These are phyloP conservation scores for Avena sativa DNA, from an alignment of 176 grass and related monocot species.

Conservation along the genomic window DNA sequence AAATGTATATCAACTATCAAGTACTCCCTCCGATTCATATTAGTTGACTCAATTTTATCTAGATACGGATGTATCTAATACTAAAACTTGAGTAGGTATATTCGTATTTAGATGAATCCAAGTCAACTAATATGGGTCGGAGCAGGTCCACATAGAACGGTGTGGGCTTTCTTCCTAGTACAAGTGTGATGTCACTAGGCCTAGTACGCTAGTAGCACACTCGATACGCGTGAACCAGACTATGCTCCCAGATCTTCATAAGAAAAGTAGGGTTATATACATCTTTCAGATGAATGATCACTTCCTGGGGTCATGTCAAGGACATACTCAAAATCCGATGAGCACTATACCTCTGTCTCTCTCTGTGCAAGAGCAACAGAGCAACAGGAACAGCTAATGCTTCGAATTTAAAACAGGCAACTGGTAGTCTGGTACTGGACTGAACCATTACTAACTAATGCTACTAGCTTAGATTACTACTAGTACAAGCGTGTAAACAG, in stretches of 20 bases:
- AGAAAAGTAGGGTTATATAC: background rate
- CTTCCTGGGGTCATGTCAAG: conserved; percentile 25
- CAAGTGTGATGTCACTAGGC: conserved; percentile 52
- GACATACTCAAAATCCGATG: conserved; percentile 12
- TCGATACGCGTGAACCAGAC: conserved; percentile 48
- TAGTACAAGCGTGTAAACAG: conserved; percentile 53
- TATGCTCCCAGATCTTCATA: conserved; percentile 32
- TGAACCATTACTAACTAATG: conserved; percentile 25
- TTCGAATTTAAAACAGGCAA: conserved; percentile 44
- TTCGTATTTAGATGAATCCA: no score
- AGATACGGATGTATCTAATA: no score
- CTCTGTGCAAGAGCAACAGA: conserved; percentile 7
- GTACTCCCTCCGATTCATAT: no score
- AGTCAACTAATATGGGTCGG: no score
- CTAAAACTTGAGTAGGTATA: no score
- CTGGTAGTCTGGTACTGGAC: conserved; percentile 35
- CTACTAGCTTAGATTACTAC: conserved; percentile 33
- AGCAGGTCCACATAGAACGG: background rate
- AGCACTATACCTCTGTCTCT: background rate
- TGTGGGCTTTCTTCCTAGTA: conserved; percentile 36
- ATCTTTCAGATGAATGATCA: conserved; percentile 17
- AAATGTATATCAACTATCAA: no score
- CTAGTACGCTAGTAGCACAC: conserved; percentile 42
- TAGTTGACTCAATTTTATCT: no score
- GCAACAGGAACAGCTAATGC: conserved; percentile 43